Evolutionary conservation across 2,329 filamentous ascomycete genomes (phyloP).

Genomic region (Ceratocystis ficicola): DNA sequence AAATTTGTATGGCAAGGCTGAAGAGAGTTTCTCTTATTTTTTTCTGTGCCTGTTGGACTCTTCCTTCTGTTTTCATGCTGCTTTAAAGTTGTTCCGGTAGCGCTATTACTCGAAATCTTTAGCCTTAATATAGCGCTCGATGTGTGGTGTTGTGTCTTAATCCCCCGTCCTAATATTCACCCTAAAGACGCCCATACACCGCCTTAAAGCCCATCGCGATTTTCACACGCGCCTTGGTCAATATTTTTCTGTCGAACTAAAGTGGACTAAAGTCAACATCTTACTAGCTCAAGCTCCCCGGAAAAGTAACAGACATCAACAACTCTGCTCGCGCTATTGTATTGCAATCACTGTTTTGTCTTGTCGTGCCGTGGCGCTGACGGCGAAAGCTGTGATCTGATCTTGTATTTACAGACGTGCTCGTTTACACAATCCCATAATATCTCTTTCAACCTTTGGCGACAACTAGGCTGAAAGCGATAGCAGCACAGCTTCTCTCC

Average conservation of each 20-base stretch:
- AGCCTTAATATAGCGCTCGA: too few relatives aligned
- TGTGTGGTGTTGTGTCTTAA: too few relatives aligned
- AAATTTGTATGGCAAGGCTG: constrained; percentile 20
- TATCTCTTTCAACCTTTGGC: background rate
- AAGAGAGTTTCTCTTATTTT: background rate
- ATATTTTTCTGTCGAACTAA: constrained; percentile 6
- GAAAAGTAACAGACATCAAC: background rate
- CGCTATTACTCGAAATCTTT: background rate
- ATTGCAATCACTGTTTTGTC: background rate
- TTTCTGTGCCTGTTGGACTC: background rate
- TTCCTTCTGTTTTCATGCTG: background rate
- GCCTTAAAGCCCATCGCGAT: background rate
- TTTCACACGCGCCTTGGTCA: background rate
- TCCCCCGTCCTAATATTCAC: too few relatives aligned
- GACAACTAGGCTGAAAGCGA: too few relatives aligned
- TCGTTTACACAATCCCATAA: background rate
- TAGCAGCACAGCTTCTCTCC: too few relatives aligned
- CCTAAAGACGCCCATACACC: background rate
- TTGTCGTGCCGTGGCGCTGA: background rate
- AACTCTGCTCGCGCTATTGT: background rate
- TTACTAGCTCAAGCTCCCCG: background rate
- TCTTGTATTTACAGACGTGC: background rate
- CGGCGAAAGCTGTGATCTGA: background rate
- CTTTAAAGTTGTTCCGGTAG: background rate
- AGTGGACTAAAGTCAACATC: background rate